Evolutionary conservation across 805 yeast species (phyloP).

Genomic region (Pichia heedii): DNA sequence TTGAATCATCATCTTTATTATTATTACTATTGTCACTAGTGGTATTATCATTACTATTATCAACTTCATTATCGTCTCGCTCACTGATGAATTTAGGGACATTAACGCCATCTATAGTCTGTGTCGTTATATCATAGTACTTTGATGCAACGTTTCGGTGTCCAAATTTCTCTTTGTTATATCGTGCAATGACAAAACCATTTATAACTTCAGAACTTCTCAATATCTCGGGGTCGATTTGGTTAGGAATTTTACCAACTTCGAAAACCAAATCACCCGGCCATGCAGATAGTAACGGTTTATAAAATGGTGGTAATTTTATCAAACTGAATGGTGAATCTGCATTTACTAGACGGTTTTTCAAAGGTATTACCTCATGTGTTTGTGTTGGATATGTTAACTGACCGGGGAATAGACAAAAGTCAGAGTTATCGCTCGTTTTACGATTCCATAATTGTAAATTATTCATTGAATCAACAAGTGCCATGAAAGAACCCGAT

Average conservation of each 20-base stretch:
- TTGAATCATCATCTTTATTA: constrained; percentile 1
- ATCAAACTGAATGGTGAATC: constrained; percentile 56
- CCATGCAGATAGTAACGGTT: constrained; percentile 73
- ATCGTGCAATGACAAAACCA: constrained; percentile 36
- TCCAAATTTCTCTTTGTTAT: constrained; percentile 50
- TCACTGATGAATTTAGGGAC: constrained; percentile 58
- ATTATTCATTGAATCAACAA: constrained; percentile 55
- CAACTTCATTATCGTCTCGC: constrained; percentile 26
- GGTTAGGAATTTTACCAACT: constrained; percentile 47
- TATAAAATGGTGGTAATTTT: constrained; percentile 83
- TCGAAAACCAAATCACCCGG: constrained; percentile 54
- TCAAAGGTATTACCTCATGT: constrained; percentile 25
- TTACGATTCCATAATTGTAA: constrained; percentile 63
- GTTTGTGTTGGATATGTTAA: constrained; percentile 45
- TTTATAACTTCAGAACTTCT: constrained; percentile 29
- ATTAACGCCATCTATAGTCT: constrained; percentile 18
- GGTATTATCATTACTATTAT: constrained; percentile 9
- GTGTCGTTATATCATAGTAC: constrained; percentile 32
- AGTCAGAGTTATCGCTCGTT: constrained; percentile 28
- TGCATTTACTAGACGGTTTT: constrained; percentile 31
- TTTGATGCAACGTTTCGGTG: constrained; percentile 40
- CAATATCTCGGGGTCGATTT: constrained; percentile 41
- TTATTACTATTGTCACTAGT: not conserved
- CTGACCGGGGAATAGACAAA: constrained; percentile 33
- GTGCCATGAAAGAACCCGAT: constrained; percentile 69